Conservation (phyloP, 2,329 filamentous ascomycete genomes). For the Aspergillus thermomutatus region DNA sequence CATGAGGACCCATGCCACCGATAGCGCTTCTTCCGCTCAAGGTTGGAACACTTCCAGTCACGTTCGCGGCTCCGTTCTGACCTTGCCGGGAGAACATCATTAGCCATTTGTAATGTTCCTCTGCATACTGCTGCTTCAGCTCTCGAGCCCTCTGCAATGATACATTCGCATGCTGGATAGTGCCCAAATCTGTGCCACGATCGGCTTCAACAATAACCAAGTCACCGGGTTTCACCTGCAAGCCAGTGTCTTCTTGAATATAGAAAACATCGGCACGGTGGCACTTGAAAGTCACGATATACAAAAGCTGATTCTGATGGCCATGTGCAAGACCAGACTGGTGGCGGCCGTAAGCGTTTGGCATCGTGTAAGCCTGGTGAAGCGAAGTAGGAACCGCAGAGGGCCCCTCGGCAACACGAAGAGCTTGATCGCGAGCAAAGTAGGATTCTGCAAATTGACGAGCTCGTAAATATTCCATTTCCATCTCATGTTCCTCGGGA, state of each 20-base stretch:
- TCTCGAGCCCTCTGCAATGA: constrained; percentile 85
- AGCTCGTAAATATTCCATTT: constrained; percentile 38
- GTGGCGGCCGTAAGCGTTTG: constrained; percentile 37
- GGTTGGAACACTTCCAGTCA: constrained; percentile 58
- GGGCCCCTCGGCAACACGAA: constrained; percentile 32
- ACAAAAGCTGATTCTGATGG: constrained; percentile 47
- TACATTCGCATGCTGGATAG: constrained; percentile 83
- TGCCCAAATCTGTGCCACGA: constrained; percentile 90
- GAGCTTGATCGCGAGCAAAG: constrained; percentile 38
- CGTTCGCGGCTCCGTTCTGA: constrained; percentile 42
- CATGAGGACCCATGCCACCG: constrained; percentile 73
- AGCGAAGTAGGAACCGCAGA: constrained; percentile 35
- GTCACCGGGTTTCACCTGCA: constrained; percentile 86
- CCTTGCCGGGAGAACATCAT: constrained; percentile 95
- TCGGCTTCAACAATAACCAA: constrained; percentile 97
- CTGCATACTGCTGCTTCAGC: constrained; percentile 83
- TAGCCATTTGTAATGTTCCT: constrained; percentile 96
- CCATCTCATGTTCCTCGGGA: constrained; percentile 28
- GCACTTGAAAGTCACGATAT: constrained; percentile 95
- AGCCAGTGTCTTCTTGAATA: constrained; percentile 89
- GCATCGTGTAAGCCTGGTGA: constrained; percentile 39
- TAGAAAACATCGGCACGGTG: constrained; percentile 94
- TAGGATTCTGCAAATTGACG: constrained; percentile 43
- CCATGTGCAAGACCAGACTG: constrained; percentile 34
- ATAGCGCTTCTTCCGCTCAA: constrained; percentile 67